Evolutionary conservation across 108 stramenopile species (phyloP).

Genomic region (Nannochloropsis granulata): DNA sequence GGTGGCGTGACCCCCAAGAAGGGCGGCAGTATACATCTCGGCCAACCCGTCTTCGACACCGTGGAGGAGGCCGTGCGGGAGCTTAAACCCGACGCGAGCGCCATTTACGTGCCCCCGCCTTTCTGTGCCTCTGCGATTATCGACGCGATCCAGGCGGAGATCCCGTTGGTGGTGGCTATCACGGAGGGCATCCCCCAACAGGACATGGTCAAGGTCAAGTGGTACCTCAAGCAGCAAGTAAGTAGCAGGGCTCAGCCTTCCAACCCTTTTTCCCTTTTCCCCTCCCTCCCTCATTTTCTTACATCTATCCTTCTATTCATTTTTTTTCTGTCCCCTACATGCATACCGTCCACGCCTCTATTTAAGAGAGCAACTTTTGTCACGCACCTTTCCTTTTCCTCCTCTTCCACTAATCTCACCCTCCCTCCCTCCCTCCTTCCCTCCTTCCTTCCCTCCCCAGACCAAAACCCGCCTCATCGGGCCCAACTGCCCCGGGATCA

Average conservation of each 20-base stretch:
- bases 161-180: conserved; percentile 94
- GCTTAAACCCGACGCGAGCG: conserved; percentile 81
- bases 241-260: background rate
- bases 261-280: background rate
- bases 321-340: too few relatives aligned
- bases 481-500: conserved; percentile 98
- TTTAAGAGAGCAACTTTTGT: too few relatives aligned
- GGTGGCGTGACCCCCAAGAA: conserved; percentile 94
- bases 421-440: background rate
- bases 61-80: conserved; percentile 34
- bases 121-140: conserved; percentile 83
- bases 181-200: conserved; percentile 98
- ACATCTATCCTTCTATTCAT: background rate
- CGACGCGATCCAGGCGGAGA: conserved; percentile 50
- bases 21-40: conserved; percentile 79
- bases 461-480: conserved; percentile 80
- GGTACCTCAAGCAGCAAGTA: conserved; percentile 42
- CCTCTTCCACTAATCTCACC: background rate
- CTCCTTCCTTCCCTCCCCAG: conserved; percentile 24
- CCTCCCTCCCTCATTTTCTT: background rate
- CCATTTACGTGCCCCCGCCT: conserved; percentile 96
- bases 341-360: too few relatives aligned
- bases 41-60: conserved; percentile 88
- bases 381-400: too few relatives aligned
- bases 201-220: conserved; percentile 95